Evolutionary conservation across 345 rosid species (phyloP).

Genomic region (Boechera retrofracta): DNA sequence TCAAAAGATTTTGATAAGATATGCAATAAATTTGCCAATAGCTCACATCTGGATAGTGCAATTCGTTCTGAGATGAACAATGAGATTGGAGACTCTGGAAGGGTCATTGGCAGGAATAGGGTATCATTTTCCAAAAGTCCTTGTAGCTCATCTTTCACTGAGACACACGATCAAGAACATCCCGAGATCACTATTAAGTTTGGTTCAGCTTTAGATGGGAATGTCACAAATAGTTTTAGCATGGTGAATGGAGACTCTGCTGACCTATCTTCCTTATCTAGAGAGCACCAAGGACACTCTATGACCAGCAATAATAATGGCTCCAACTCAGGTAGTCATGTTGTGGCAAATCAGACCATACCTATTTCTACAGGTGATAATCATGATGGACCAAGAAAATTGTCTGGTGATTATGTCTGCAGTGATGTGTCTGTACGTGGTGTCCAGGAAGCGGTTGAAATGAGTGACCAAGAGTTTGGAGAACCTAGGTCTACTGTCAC

Average conservation of each 20-base stretch:
- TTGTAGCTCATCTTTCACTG: constrained; percentile 24
- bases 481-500: constrained; percentile 36
- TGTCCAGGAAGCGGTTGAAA: constrained; percentile 38
- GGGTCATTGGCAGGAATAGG: constrained; percentile 33
- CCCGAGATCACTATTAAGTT: constrained; percentile 20
- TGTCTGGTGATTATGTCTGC: constrained; percentile 38
- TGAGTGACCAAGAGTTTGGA: constrained; percentile 41
- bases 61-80: constrained; percentile 35
- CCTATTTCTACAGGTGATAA: constrained; percentile 32
- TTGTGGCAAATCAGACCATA: constrained; percentile 25
- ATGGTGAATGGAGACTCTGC: constrained; percentile 39
- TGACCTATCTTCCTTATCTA: constrained; percentile 33
- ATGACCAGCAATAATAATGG: constrained; percentile 29
- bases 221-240: constrained; percentile 30
- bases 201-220: constrained; percentile 28
- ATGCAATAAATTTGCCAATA: constrained; percentile 10
- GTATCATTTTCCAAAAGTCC: constrained; percentile 5
- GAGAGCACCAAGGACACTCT: constrained; percentile 44
- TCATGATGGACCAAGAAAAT: constrained; percentile 40
- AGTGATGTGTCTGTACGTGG: constrained; percentile 34
- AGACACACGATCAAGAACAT: constrained; percentile 21
- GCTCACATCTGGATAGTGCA: constrained; percentile 21
- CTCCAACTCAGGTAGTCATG: constrained; percentile 25
- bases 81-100: constrained; percentile 36
- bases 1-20: constrained; percentile 7